Evolutionary conservation across 352 stramenopile genomes (phyloP), one percentile per base, ranked within the genome.

Genomic region (Phytophthora uliginosa): DNA sequence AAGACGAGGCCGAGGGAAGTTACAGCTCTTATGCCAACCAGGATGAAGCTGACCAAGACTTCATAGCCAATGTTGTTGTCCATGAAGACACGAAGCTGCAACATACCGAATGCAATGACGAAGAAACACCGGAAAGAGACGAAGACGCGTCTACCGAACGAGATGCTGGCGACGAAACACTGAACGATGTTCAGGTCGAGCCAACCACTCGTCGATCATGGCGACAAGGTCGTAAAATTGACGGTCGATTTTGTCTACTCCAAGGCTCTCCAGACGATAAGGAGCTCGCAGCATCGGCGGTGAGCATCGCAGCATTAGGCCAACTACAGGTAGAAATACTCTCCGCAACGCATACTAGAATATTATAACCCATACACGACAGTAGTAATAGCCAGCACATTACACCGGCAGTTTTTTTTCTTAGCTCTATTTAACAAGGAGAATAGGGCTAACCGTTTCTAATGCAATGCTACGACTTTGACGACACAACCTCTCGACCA

Each of bases 281-380:
- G 13, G 4, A 50, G 15, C 40, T 50, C 40, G 40, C 17, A 22
- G 6, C 40, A 22, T n/a, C 18, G 18, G 40, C 40, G 9, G 15
- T 50, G 40, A 12, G 40, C 40, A 50, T 50, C 18, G 40, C 40
- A 50, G 40, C 18, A 22, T 50, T 50, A 50, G 40, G 40, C 40
- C 40, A 50, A n/a, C 40, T 50, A n/a, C n/a, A n/a, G n/a, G n/a
- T n/a, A 48, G 40, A 20, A 48, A 48, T 3, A 8, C 40, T 50
- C 17, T 50, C 40, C 18, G 24, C 17, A 50, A 17, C n/a, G 40
- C 40, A 50, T 50, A 31, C 4, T 31, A n/a, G 40, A 50, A 50
- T 50, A 50, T 50, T 24, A 18, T n/a, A 50, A 17, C 7, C 15
- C 40, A 47, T 98, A 98, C 26, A 98, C 87, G 38, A n/a, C n/a